These are phyloP conservation scores for Tuber melanosporum DNA, from an alignment of 495 filamentous ascomycete genomes.

Conservation along the genomic window DNA sequence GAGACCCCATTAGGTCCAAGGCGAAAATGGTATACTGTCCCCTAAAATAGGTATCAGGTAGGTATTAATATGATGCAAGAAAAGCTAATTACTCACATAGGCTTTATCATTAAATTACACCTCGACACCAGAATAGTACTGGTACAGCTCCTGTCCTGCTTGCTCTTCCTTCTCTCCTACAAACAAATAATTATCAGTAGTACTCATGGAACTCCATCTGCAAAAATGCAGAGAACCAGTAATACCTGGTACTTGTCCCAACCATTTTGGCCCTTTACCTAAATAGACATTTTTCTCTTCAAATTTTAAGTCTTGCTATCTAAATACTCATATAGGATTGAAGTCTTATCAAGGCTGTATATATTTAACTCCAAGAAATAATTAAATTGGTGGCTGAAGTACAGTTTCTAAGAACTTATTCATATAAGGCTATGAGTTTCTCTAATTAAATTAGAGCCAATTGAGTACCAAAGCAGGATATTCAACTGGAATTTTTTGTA, in stretches of 20 bases:
- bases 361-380: not conserved
- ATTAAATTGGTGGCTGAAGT: not conserved
- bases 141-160: too few species aligned
- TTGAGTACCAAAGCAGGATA: not conserved
- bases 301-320: not conserved
- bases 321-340: not conserved
- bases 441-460: not conserved
- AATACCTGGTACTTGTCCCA: not conserved
- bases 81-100: too few species aligned
- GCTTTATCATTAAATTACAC: not conserved
- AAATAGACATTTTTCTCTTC: not conserved
- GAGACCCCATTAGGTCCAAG: too few species aligned
- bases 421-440: not conserved
- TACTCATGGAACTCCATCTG: conserved; percentile 1
- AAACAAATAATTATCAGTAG: too few species aligned
- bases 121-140: not conserved
- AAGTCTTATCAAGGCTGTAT: too few species aligned
- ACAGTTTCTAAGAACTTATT: too few species aligned
- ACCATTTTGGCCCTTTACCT: not conserved
- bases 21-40: too few species aligned
- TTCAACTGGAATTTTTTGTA: not conserved
- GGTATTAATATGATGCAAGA: too few species aligned
- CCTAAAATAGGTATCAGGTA: too few species aligned
- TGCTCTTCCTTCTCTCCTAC: too few species aligned
- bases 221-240: conserved; percentile 6